A percentile compares a stretch with the other conserved stretches of the same genome.
Conservation (phyloP, 106 monocot species). For the Triglochin maritima region DNA sequence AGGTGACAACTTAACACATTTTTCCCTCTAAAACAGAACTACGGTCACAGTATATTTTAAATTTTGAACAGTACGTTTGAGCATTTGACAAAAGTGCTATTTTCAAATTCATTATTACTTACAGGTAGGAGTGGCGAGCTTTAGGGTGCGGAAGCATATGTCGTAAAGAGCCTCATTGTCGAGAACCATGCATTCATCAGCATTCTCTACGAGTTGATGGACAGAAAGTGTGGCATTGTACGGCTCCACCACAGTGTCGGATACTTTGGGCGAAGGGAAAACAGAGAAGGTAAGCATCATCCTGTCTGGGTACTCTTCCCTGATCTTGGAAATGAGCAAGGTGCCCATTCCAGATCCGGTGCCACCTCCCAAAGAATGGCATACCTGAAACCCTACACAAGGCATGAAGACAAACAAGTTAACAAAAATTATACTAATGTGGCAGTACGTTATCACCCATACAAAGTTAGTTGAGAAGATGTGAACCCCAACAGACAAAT, state of each 20-base stretch:
- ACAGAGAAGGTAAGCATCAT: constrained; percentile 79
- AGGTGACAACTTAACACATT: too few relatives aligned
- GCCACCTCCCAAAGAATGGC: constrained; percentile 53
- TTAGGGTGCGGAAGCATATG: constrained; percentile 69
- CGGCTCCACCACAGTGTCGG: constrained; percentile 61
- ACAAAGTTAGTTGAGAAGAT: too few relatives aligned
- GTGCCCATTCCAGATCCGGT: constrained; percentile 73
- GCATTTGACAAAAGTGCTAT: too few relatives aligned
- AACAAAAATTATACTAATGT: too few relatives aligned
- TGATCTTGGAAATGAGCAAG: constrained; percentile 59
- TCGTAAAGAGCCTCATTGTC: constrained; percentile 72
- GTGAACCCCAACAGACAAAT: too few relatives aligned
- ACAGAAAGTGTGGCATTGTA: constrained; percentile 74
- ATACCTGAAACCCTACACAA: constrained; percentile 47
- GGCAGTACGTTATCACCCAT: too few relatives aligned
- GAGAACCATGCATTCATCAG: constrained; percentile 68
- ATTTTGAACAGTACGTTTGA: too few relatives aligned
- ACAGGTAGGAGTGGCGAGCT: constrained; percentile 64
- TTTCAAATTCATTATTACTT: constrained; percentile 5
- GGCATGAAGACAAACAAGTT: too few relatives aligned
- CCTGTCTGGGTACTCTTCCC: constrained; percentile 57
- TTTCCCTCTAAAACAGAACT: too few relatives aligned
- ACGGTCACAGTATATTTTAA: too few relatives aligned
- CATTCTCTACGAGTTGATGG: constrained; percentile 76
- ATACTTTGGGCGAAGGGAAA: constrained; percentile 55